Evolutionary conservation across 345 rosid genomes (phyloP).

Genomic region (Pugionium dolabratum): DNA sequence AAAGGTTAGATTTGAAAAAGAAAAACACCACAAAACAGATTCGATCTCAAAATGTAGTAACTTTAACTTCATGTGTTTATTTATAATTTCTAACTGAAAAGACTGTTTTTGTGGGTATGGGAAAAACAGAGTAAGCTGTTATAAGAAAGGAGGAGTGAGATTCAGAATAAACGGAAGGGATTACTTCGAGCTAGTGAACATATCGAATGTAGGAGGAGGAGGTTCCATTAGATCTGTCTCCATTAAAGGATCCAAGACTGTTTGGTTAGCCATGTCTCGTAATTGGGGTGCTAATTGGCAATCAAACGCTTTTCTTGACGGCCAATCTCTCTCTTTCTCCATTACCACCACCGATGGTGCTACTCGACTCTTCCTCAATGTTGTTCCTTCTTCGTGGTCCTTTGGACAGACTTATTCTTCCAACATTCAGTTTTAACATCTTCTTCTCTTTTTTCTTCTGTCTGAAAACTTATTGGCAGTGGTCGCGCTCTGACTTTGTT

Average conservation of each 20-base stretch:
- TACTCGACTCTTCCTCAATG: slow-evolving; percentile 46
- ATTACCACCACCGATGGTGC: slow-evolving; percentile 72
- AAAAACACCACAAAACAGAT: too few species aligned
- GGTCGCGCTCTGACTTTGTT: slow-evolving; percentile 44
- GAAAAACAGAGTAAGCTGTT: slow-evolving; percentile 74
- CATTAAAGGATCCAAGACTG: slow-evolving; percentile 73
- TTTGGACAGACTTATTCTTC: slow-evolving; percentile 68
- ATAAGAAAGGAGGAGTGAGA: slow-evolving; percentile 82
- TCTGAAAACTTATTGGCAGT: slow-evolving; percentile 30
- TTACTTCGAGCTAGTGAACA: slow-evolving; percentile 80
- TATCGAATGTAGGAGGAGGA: slow-evolving; percentile 71
- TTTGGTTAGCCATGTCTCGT: slow-evolving; percentile 82
- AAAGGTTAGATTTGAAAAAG: slow-evolving; percentile 47
- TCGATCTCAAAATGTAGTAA: too few species aligned
- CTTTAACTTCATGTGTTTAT: too few species aligned
- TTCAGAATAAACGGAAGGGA: slow-evolving; percentile 79
- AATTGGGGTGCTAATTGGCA: slow-evolving; percentile 99
- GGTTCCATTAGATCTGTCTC: slow-evolving; percentile 70
- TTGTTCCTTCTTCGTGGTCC: slow-evolving; percentile 68
- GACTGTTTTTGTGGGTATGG: neutral
- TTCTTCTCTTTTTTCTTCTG: neutral
- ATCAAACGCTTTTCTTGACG: slow-evolving; percentile 75
- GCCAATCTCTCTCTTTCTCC: slow-evolving; percentile 76
- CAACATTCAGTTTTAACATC: slow-evolving; percentile 48
- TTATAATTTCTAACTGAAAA: too few species aligned